These are phyloP conservation scores for Cercospora sojina DNA, from an alignment of 2,329 filamentous ascomycete genomes.

Conservation along the genomic window DNA sequence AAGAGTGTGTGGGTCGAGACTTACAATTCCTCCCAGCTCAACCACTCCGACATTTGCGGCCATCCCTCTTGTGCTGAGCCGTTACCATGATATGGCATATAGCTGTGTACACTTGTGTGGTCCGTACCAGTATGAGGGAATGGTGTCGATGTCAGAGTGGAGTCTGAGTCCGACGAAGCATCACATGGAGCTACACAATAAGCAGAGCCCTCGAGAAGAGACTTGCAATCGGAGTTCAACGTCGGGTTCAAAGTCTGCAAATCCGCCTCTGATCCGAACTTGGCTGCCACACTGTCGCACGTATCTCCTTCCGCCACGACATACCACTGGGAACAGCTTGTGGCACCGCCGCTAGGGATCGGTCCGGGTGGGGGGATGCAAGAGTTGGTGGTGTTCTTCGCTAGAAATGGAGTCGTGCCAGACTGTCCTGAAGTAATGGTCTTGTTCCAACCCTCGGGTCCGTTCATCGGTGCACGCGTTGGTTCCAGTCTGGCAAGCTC, in stretches of 20 bases:
- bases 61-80: constrained; percentile 40
- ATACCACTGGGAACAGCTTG: not conserved
- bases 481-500: not conserved
- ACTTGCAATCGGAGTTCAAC: not conserved
- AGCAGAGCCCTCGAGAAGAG: not conserved
- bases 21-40: constrained; percentile 38
- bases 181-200: constrained; percentile 5
- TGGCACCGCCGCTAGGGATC: not conserved
- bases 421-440: not conserved
- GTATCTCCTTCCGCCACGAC: not conserved
- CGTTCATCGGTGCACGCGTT: not conserved
- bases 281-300: not conserved
- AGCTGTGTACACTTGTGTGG: not conserved
- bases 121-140: not conserved
- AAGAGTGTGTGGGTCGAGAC: not conserved
- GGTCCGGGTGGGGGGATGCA: not conserved
- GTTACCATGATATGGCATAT: constrained; percentile 35
- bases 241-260: not conserved
- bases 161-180: not conserved
- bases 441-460: not conserved
- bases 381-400: not conserved
- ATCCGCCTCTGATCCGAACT: not conserved
- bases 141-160: not conserved
- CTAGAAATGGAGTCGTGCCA: not conserved
- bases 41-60: constrained; percentile 40